phyloP scores from a whole-genome alignment of 352 stramenopile species.

The Pythium phragmitis region DNA sequence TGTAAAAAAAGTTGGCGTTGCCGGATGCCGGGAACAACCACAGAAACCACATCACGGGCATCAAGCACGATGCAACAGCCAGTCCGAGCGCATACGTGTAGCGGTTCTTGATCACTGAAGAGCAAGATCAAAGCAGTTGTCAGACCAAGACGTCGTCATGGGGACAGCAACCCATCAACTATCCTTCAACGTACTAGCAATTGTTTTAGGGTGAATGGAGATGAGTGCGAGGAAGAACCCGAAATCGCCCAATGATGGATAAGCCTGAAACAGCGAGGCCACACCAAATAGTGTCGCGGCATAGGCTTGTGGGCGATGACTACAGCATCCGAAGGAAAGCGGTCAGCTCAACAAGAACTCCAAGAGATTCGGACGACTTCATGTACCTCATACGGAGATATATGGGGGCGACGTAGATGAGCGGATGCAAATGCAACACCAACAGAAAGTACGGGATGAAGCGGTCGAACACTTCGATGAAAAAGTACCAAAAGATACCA shows the following conservation, averaged over 20 bases:
- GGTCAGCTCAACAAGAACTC: neutral
- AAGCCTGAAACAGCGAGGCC: constrained; percentile 77
- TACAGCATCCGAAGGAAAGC: constrained; percentile 23
- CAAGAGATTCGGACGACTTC: neutral
- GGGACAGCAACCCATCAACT: neutral
- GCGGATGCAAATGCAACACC: constrained; percentile 74
- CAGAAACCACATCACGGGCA: constrained; percentile 87
- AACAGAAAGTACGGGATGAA: constrained; percentile 87
- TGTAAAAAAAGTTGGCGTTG: constrained; percentile 91
- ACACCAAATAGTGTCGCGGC: constrained; percentile 67
- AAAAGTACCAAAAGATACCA: constrained; percentile 89
- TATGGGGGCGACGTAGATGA: constrained; percentile 78
- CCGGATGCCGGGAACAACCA: constrained; percentile 83
- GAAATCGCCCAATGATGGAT: constrained; percentile 77
- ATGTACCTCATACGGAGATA: constrained; percentile 71
- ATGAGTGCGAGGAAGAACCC: constrained; percentile 72
- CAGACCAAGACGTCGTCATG: neutral
- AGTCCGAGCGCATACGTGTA: constrained; percentile 74
- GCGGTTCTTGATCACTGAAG: constrained; percentile 70
- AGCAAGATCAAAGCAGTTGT: neutral
- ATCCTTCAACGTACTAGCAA: constrained; percentile 51
- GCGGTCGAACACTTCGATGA: constrained; percentile 87
- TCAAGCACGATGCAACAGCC: constrained; percentile 63
- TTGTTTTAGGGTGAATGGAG: constrained; percentile 72
- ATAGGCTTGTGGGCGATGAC: constrained; percentile 68